These are phyloP conservation scores for Trebouxia sp. DNA, from an alignment of 139 green algal genomes.

Conservation along the genomic window DNA sequence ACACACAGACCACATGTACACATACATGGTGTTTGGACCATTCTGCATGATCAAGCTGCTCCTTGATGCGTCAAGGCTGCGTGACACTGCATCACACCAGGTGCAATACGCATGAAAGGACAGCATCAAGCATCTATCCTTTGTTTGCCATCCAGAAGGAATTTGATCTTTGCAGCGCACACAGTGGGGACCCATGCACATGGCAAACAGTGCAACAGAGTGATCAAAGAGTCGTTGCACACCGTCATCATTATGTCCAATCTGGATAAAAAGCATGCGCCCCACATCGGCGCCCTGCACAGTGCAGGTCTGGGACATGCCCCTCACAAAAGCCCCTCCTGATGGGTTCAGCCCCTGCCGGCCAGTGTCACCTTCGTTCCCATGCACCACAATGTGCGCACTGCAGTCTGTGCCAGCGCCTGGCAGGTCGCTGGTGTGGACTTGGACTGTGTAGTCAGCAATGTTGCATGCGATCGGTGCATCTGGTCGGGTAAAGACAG, in stretches of 20 bases:
- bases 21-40: too few species aligned
- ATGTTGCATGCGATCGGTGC: background rate
- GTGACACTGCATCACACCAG: too few species aligned
- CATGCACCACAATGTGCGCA: conserved; percentile 13
- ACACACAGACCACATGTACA: too few species aligned
- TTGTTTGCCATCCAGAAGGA: too few species aligned
- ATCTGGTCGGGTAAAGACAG: background rate
- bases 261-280: background rate
- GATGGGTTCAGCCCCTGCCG: background rate
- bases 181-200: too few species aligned
- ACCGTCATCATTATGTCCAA: conserved; percentile 23
- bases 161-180: too few species aligned
- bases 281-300: background rate
- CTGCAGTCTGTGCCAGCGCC: conserved; percentile 21
- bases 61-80: too few species aligned
- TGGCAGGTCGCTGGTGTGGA: conserved; percentile 23
- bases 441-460: conserved; percentile 26
- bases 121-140: too few species aligned
- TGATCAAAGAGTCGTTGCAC: background rate
- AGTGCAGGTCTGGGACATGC: background rate
- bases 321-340: background rate
- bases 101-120: too few species aligned
- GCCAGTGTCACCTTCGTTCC: background rate
- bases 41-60: too few species aligned
- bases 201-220: background rate